Evolutionary conservation across 177 flowering plant species (phyloP).

Genomic region (Tripterygium wilfordii): DNA sequence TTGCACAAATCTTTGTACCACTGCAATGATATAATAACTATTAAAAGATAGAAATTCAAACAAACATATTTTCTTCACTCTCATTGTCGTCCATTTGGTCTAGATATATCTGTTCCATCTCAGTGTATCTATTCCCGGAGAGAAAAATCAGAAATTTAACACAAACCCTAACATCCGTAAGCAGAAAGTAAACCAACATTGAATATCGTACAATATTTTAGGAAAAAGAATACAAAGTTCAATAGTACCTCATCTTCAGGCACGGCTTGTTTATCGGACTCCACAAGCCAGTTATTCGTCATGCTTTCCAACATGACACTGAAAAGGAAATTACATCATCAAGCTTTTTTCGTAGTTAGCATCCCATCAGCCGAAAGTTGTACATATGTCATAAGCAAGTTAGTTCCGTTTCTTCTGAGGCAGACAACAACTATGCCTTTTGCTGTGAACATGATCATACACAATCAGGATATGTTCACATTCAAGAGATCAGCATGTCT

Average conservation of each 20-base stretch:
- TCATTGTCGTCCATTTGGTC: slow-evolving; percentile 14
- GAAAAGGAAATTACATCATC: slow-evolving; percentile 34
- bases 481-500: slow-evolving; percentile 76
- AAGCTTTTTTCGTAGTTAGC: slow-evolving; percentile 34
- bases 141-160: neutral
- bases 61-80: slow-evolving; percentile 6
- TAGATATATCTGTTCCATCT: slow-evolving; percentile 11
- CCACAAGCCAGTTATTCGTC: slow-evolving; percentile 73
- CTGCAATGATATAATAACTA: no score
- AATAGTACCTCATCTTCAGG: slow-evolving; percentile 65
- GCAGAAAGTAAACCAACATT: no score
- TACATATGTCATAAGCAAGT: slow-evolving; percentile 65
- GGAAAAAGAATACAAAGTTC: no score
- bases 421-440: slow-evolving; percentile 46
- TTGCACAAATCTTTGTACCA: no score
- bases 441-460: slow-evolving; percentile 49
- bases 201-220: no score
- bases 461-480: slow-evolving; percentile 75
- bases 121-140: slow-evolving; percentile 8
- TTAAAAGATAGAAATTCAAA: no score
- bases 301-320: slow-evolving; percentile 41
- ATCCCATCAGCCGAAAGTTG: slow-evolving; percentile 73
- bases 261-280: slow-evolving; percentile 40
- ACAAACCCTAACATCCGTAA: no score
- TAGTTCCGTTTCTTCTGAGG: slow-evolving; percentile 60